Percentiles rank a stretch among this genome's conserved stretches.
phyloP scores from a whole-genome alignment of 2,329 filamentous ascomycete species.

The Hypoxylon sp. region DNA sequence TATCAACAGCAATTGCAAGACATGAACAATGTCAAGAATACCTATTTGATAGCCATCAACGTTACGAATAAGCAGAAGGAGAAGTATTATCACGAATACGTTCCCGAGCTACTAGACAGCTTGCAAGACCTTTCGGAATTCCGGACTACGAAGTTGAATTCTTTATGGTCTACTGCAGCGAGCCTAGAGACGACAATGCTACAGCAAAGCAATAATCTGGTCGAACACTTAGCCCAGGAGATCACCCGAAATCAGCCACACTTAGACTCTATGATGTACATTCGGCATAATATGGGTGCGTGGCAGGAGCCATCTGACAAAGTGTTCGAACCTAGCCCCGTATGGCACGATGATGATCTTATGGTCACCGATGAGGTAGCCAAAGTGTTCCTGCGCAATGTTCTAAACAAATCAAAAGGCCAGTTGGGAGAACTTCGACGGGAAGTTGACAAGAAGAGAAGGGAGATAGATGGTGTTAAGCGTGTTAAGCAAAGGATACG shows the following conservation, averaged over 20 bases:
- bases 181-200: constrained; percentile 85
- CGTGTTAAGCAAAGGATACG: constrained; percentile 80
- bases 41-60: constrained; percentile 96
- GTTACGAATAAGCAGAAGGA: constrained; percentile 98
- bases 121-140: constrained; percentile 95
- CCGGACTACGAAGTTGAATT: constrained; percentile 84
- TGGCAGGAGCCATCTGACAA: constrained; percentile 90
- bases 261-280: constrained; percentile 98
- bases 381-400: constrained; percentile 91
- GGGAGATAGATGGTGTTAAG: constrained; percentile 85
- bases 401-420: constrained; percentile 89
- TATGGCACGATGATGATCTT: constrained; percentile 93
- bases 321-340: constrained; percentile 90
- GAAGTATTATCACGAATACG: constrained; percentile 95
- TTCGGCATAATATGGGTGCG: constrained; percentile 85
- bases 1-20: constrained; percentile 94
- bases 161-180: constrained; percentile 84
- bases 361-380: constrained; percentile 90
- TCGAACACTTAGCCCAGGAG: constrained; percentile 81
- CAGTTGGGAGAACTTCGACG: constrained; percentile 83
- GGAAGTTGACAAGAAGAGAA: constrained; percentile 86
- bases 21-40: constrained; percentile 98
- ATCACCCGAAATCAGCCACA: constrained; percentile 89
- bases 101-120: constrained; percentile 93
- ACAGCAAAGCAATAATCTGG: constrained; percentile 76